Percentiles rank a stretch among this genome's conserved stretches.
phyloP scores from a whole-genome alignment of 306 rosid species.

The Malus domestica region ASM211411v1 NC_041793.1:19070501-19071000 shows the following conservation, averaged over 20 bases:
- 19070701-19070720: conserved; percentile 8
- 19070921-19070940: conserved; percentile 25
- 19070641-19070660: conserved; percentile 46
- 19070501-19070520: conserved; percentile 19
- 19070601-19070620: neutral
- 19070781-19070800: conserved; percentile 16
- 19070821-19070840: conserved; percentile 15
- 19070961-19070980: conserved; percentile 10
- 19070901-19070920: conserved; percentile 28
- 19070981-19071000: neutral
- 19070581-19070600: neutral
- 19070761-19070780: neutral
- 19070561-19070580: neutral
- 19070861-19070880: conserved; percentile 19
- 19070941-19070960: conserved; percentile 37
- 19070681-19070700: neutral
- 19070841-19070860: conserved; percentile 36
- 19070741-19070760: conserved; percentile 1
- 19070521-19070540: conserved; percentile 33
- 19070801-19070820: conserved; percentile 17
- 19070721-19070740: neutral
- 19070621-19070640: neutral
- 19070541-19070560: conserved; percentile 29
- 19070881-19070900: conserved; percentile 32
- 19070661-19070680: conserved; percentile 48